A percentile compares a stretch with the other conserved stretches of the same genome.
These are phyloP conservation scores for Blastobotrys elegans DNA, from an alignment of 1,139 yeast genomes.

Conservation along the genomic window DNA sequence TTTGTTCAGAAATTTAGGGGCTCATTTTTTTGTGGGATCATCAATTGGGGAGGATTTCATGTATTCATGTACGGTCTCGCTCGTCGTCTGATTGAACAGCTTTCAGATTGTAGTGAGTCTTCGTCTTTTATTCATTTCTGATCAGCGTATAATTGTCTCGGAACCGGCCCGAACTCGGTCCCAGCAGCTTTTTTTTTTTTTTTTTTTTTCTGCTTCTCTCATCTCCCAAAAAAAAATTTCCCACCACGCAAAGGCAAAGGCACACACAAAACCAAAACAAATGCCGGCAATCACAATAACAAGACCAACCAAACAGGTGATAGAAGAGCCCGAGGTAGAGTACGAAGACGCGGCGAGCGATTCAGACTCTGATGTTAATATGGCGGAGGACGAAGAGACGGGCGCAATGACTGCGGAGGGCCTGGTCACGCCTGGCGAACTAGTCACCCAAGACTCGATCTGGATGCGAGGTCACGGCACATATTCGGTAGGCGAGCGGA, in stretches of 20 bases:
- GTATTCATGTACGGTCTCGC: too few relatives aligned
- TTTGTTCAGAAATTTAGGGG: too few relatives aligned
- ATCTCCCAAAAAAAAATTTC: too few relatives aligned
- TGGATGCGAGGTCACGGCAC: constrained; percentile 99
- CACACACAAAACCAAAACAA: neutral
- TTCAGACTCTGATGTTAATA: constrained; percentile 18
- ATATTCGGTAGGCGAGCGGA: constrained; percentile 60
- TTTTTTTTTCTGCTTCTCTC: neutral
- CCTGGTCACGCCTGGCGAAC: constrained; percentile 93
- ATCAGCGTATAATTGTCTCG: too few relatives aligned
- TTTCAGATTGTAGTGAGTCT: too few relatives aligned
- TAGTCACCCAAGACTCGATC: constrained; percentile 88
- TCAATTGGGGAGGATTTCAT: too few relatives aligned
- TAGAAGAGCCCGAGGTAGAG: constrained; percentile 3
- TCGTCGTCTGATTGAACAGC: too few relatives aligned
- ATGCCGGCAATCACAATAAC: constrained; percentile 16
- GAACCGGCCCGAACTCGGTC: neutral
- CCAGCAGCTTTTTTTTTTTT: constrained; percentile 1
- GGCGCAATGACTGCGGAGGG: constrained; percentile 12
- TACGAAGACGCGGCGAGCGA: constrained; percentile 18
- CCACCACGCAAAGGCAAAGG: too few relatives aligned
- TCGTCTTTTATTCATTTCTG: too few relatives aligned
- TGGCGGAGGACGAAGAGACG: constrained; percentile 27
- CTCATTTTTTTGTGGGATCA: too few relatives aligned
- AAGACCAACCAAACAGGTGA: constrained; percentile 8